Evolutionary conservation across 441 rosid genomes (phyloP).

Genomic region (Aquilaria agallochum): DNA sequence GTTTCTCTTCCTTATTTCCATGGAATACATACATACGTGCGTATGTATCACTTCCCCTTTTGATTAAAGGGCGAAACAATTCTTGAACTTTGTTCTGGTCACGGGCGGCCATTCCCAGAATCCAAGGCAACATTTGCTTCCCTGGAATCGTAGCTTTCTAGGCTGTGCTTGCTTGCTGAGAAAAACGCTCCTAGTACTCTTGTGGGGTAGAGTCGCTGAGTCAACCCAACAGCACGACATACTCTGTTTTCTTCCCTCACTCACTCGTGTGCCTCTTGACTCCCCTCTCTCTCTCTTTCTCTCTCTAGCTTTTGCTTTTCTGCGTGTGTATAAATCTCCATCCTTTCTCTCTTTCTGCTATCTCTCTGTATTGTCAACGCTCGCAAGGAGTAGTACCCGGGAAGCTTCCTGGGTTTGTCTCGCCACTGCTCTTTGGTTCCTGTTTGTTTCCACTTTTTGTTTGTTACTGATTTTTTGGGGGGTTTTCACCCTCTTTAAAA

Average conservation of each 20-base stretch:
- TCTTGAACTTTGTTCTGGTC: constrained; percentile 26
- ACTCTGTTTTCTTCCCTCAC: not conserved
- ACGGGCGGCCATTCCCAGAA: constrained; percentile 20
- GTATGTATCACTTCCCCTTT: constrained; percentile 25
- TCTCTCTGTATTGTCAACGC: constrained; percentile 50
- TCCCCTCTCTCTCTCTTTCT: not conserved
- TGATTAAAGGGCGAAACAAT: constrained; percentile 26
- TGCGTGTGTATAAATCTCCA: not conserved
- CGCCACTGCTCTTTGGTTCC: constrained; percentile 23
- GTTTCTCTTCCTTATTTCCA: constrained; percentile 21
- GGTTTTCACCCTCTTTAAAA: constrained; percentile 23
- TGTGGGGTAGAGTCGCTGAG: no score
- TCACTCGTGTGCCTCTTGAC: constrained; percentile 8
- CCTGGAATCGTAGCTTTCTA: constrained; percentile 3
- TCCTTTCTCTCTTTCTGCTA: not conserved
- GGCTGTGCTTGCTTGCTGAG: not conserved
- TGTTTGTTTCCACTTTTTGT: constrained; percentile 11
- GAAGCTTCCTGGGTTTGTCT: constrained; percentile 47
- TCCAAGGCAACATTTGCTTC: constrained; percentile 32
- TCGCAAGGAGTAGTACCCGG: constrained; percentile 29
- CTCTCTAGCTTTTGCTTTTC: constrained; percentile 20
- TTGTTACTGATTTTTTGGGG: constrained; percentile 16
- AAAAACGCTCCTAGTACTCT: not conserved
- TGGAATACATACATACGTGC: constrained; percentile 22
- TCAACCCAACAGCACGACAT: not conserved